Evolutionary conservation across 148 eudicot species (phyloP).

Genomic region (Persicaria tinctoria): DNA sequence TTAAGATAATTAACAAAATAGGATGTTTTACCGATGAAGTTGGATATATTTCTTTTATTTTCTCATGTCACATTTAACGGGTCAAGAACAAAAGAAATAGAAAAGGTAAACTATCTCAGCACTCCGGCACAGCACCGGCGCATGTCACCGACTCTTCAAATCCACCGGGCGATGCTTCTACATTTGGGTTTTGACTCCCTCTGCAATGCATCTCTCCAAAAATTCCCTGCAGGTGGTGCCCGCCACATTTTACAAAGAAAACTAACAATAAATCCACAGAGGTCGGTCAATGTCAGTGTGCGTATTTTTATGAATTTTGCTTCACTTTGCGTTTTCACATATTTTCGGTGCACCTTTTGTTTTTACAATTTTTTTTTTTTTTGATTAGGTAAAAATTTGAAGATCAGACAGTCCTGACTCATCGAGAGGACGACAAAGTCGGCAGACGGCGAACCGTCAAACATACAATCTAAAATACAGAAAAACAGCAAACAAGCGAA

Average conservation of each 20-base stretch:
- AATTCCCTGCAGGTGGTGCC: background rate
- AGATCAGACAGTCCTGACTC: no score
- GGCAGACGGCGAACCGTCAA: no score
- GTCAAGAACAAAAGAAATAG: background rate
- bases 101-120: slow-evolving; percentile 1
- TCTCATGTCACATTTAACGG: no score
- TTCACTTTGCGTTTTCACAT: background rate
- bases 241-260: background rate
- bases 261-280: background rate
- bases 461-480: no score
- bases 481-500: no score
- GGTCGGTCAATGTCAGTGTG: background rate
- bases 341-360: background rate
- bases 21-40: no score
- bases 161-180: background rate
- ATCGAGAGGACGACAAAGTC: no score
- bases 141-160: slow-evolving; percentile 1
- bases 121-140: background rate
- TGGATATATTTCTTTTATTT: no score
- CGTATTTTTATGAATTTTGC: background rate
- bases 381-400: no score
- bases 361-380: no score
- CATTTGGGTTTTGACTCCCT: background rate
- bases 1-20: no score
- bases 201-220: no score